Percentiles rank a stretch among this genome's conserved stretches.
phyloP scores from a whole-genome alignment of 257 asterid genomes.

The Anisodus tanguticus region DNA sequence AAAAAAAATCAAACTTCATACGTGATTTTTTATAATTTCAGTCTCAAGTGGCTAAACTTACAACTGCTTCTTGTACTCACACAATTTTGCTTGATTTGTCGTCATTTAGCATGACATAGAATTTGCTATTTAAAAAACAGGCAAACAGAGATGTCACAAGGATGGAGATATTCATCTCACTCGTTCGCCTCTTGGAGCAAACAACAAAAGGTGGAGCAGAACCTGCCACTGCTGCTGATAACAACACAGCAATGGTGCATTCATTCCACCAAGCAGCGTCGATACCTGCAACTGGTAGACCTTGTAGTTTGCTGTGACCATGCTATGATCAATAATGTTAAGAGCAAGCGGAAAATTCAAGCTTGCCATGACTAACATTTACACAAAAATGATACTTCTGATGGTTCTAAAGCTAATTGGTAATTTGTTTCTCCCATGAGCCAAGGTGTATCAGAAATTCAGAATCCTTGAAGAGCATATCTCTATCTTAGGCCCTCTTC shows the following conservation, averaged over 20 bases:
- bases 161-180: constrained; percentile 82
- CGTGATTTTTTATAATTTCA: no score
- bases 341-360: constrained; percentile 45
- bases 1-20: no score
- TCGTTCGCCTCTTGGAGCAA: constrained; percentile 81
- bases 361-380: constrained; percentile 62
- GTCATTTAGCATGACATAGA: constrained; percentile 3
- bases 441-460: neutral
- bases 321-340: constrained; percentile 48
- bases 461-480: neutral
- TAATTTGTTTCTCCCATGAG: neutral
- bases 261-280: constrained; percentile 49
- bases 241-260: neutral
- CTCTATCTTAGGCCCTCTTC: constrained; percentile 6
- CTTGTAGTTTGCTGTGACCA: constrained; percentile 48
- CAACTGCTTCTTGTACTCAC: no score
- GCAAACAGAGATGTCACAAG: constrained; percentile 91
- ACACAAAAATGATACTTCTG: constrained; percentile 36
- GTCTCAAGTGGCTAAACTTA: no score
- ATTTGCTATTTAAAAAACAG: constrained; percentile 46
- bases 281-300: constrained; percentile 46
- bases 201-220: constrained; percentile 46
- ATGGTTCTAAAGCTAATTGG: constrained; percentile 27
- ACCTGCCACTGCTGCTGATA: constrained; percentile 34
- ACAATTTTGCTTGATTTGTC: neutral